Conservation (phyloP, 768 basidiomycete genomes). For the Hemileccinum impolitum region DNA sequence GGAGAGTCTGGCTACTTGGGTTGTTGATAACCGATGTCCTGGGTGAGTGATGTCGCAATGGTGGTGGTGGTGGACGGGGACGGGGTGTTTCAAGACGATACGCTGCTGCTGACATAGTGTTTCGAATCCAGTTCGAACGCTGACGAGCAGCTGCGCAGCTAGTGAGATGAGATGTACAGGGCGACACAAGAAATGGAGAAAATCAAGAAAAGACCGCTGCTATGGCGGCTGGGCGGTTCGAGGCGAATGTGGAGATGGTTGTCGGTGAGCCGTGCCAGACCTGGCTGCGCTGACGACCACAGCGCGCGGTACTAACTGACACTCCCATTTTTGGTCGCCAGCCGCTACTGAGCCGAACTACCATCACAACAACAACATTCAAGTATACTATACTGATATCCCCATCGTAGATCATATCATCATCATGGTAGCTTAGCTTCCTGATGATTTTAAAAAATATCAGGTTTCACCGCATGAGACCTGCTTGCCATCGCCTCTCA, state of each 20-base stretch:
- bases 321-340: constrained; percentile 21
- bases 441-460: neutral
- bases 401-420: neutral
- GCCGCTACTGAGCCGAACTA: constrained; percentile 9
- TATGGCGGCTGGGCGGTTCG: too few species aligned
- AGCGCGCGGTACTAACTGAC: constrained; percentile 21
- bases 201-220: constrained; percentile 2
- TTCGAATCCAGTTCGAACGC: constrained; percentile 35
- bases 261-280: too few species aligned
- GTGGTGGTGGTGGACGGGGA: constrained; percentile 54
- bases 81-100: constrained; percentile 66
- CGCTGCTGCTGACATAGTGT: constrained; percentile 55
- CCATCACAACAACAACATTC: neutral
- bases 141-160: constrained; percentile 1
- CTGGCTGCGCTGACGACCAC: constrained; percentile 32
- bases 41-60: constrained; percentile 51
- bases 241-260: constrained; percentile 12
- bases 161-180: constrained; percentile 14
- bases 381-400: too few species aligned
- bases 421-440: neutral
- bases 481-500: neutral
- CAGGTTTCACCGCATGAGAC: neutral
- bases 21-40: constrained; percentile 41
- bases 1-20: constrained; percentile 57
- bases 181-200: constrained; percentile 16